Conservation (phyloP, 2,329 filamentous ascomycete species). For the Macrophomina phaseolina region DNA sequence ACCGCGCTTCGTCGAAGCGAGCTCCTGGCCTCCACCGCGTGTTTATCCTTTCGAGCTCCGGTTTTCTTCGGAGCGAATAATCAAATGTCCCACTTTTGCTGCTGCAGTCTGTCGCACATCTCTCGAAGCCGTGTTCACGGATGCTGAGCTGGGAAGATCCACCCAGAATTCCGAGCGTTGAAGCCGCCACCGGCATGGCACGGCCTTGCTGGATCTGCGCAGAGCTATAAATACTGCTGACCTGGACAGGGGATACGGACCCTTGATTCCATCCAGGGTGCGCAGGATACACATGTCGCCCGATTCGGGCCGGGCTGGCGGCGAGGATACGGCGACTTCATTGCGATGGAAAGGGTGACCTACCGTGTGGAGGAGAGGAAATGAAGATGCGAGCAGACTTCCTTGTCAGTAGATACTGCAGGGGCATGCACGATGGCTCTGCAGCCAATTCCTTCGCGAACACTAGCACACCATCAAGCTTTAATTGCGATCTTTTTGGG, state of each 20-base stretch:
- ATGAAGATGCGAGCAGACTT: slow-evolving; percentile 2
- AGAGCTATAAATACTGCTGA: not conserved
- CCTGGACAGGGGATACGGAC: slow-evolving; percentile 1
- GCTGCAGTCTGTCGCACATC: not conserved
- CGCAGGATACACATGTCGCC: not conserved
- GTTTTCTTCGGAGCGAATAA: not conserved
- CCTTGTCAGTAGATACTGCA: not conserved
- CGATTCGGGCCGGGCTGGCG: not conserved
- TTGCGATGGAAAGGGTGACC: not conserved
- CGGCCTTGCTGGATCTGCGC: not conserved
- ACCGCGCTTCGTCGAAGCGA: not conserved
- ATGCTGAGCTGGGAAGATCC: not conserved
- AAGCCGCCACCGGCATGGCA: not conserved
- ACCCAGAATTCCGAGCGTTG: not conserved
- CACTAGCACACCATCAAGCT: not conserved
- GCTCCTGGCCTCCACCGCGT: not conserved
- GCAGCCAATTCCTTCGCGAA: not conserved
- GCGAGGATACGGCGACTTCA: not conserved
- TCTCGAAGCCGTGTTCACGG: no score
- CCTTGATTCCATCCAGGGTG: slow-evolving; percentile 1
- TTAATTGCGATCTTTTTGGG: slow-evolving; percentile 11
- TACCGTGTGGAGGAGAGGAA: not conserved
- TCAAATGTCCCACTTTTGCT: not conserved
- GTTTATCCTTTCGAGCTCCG: not conserved
- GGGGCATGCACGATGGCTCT: not conserved